Conservation (phyloP, 305 asterid species). For the Fraxinus angustifolia region DNA sequence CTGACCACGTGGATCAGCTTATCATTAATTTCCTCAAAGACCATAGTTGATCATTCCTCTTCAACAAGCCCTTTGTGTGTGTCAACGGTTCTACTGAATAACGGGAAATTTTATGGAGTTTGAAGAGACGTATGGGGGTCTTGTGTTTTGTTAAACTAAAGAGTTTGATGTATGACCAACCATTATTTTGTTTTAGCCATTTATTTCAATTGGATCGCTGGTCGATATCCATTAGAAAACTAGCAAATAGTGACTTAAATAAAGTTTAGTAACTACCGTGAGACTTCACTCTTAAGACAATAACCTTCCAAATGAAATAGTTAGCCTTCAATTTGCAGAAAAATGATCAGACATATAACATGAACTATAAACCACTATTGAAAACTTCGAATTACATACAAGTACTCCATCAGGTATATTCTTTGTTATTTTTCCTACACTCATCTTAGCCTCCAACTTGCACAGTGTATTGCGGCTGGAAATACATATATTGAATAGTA, state of each 20-base stretch:
- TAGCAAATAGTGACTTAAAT: not conserved
- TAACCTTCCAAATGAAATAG: not conserved
- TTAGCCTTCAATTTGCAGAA: not conserved
- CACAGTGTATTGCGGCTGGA: not conserved
- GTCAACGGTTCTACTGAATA: not conserved
- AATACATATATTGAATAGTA: not conserved
- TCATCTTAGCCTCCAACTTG: not conserved
- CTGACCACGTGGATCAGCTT: conserved; percentile 32
- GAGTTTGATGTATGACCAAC: not conserved
- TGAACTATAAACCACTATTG: not conserved
- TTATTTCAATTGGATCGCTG: not conserved
- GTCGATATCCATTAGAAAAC: not conserved
- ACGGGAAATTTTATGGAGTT: not conserved
- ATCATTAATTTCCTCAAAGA: conserved; percentile 28
- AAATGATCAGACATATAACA: not conserved
- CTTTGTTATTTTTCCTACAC: not conserved
- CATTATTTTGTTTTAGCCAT: not conserved
- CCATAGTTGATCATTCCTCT: not conserved
- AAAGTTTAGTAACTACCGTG: not conserved
- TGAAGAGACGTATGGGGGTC: not conserved
- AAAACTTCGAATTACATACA: not conserved
- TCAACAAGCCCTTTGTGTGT: not conserved
- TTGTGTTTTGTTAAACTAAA: not conserved
- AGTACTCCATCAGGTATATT: not conserved
- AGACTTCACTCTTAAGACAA: not conserved